Conservation (phyloP, 345 rosid species). For the Toxicodendron radicans region DNA sequence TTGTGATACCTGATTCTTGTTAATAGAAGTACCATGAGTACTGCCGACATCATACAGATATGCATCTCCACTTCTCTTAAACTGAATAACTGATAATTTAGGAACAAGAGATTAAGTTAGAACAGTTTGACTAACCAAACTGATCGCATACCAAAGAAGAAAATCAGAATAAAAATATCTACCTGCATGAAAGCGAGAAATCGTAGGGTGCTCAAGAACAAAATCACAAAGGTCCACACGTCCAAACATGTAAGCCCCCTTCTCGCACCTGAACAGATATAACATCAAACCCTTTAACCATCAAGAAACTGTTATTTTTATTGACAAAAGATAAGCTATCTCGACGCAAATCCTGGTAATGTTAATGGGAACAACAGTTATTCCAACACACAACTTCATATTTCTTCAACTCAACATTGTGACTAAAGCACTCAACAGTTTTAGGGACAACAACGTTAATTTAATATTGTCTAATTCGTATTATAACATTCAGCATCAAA, state of each 20-base stretch:
- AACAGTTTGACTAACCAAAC: neutral
- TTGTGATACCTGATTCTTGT: constrained; percentile 69
- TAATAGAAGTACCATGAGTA: constrained; percentile 77
- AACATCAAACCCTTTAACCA: neutral
- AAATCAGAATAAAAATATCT: constrained; percentile 4
- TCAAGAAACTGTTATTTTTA: neutral
- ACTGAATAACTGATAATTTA: constrained; percentile 69
- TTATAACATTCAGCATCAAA: too few relatives aligned
- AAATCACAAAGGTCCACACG: constrained; percentile 87
- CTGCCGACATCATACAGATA: constrained; percentile 84
- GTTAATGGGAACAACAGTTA: too few relatives aligned
- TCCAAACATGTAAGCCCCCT: constrained; percentile 97
- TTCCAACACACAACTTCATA: neutral
- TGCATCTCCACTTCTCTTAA: constrained; percentile 75
- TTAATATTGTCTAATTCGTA: too few relatives aligned
- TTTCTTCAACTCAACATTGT: neutral
- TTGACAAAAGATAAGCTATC: too few relatives aligned
- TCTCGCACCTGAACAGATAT: constrained; percentile 50
- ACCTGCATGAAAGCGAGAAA: constrained; percentile 98
- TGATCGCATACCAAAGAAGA: neutral
- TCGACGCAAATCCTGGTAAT: neutral
- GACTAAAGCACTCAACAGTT: too few relatives aligned
- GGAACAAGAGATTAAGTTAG: constrained; percentile 14
- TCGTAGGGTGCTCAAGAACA: constrained; percentile 81
- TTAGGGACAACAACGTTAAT: too few relatives aligned